Conservation (phyloP, 2,329 filamentous ascomycete genomes). For the Exophiala spinifera region DNA sequence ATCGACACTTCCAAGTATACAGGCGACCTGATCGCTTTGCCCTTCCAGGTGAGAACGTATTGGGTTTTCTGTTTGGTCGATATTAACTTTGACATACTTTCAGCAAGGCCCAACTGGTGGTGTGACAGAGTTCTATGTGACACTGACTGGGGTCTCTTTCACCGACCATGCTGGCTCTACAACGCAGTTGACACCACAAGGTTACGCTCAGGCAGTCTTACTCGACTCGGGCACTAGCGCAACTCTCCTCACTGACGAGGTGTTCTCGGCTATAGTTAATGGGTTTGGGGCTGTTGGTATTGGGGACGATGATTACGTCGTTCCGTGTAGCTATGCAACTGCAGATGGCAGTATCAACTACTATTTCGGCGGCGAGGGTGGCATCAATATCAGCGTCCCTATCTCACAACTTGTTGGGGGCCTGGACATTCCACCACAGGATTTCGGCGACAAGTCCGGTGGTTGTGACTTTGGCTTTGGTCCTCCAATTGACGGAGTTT, state of each 20-base stretch:
- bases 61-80: not conserved
- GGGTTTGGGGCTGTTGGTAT: slow-evolving; percentile 52
- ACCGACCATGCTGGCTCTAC: slow-evolving; percentile 36
- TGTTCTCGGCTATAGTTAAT: slow-evolving; percentile 53
- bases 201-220: slow-evolving; percentile 55
- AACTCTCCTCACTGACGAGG: slow-evolving; percentile 62
- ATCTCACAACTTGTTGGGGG: slow-evolving; percentile 53
- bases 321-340: slow-evolving; percentile 42
- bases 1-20: slow-evolving; percentile 64
- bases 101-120: not conserved
- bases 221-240: slow-evolving; percentile 72
- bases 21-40: slow-evolving; percentile 63
- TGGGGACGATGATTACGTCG: slow-evolving; percentile 43
- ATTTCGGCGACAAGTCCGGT: slow-evolving; percentile 51
- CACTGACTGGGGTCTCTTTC: slow-evolving; percentile 41
- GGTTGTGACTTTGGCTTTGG: slow-evolving; percentile 67
- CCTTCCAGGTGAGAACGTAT: slow-evolving; percentile 33
- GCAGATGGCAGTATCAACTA: slow-evolving; percentile 44
- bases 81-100: not conserved
- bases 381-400: slow-evolving; percentile 34
- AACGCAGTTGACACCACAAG: slow-evolving; percentile 42
- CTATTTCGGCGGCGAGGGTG: slow-evolving; percentile 48
- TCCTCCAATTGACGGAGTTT: slow-evolving; percentile 52
- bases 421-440: slow-evolving; percentile 36
- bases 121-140: slow-evolving; percentile 58